Percentiles rank a stretch among this genome's conserved stretches.
Evolutionary conservation across 2,329 filamentous ascomycete species (phyloP).

Genomic region (Aspergillus niger): DNA sequence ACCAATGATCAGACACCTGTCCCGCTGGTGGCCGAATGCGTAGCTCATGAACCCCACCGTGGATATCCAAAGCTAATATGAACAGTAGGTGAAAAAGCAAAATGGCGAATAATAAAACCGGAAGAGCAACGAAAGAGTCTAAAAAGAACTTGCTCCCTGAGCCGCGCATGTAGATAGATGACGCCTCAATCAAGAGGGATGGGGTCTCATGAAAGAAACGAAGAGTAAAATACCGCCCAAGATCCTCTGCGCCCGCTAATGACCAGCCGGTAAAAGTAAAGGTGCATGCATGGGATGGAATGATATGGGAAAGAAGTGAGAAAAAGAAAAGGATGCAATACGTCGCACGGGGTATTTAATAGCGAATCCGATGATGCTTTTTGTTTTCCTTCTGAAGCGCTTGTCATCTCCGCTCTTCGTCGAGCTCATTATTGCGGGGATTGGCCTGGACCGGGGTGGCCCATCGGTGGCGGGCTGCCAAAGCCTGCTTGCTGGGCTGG

Average conservation of each 20-base stretch:
- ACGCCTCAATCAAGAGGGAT: slow-evolving; percentile 7
- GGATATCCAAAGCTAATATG: slow-evolving; percentile 18
- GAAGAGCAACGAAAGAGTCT: slow-evolving; percentile 1
- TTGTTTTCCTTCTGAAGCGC: background rate
- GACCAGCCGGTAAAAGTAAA: slow-evolving; percentile 35
- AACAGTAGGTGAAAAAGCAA: slow-evolving; percentile 1
- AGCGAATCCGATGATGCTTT: slow-evolving; percentile 6
- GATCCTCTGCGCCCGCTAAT: slow-evolving; percentile 43
- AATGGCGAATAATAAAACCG: background rate
- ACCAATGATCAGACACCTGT: slow-evolving; percentile 16
- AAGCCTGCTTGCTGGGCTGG: slow-evolving; percentile 30
- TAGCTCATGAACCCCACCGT: slow-evolving; percentile 21
- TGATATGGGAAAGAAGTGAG: slow-evolving; percentile 13
- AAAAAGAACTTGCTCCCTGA: background rate
- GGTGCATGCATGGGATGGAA: slow-evolving; percentile 26
- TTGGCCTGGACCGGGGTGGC: slow-evolving; percentile 31
- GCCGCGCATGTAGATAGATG: slow-evolving; percentile 2
- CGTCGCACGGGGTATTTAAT: slow-evolving; percentile 18
- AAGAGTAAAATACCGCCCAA: slow-evolving; percentile 34
- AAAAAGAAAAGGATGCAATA: slow-evolving; percentile 17
- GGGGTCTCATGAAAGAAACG: slow-evolving; percentile 15
- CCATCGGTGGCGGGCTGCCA: slow-evolving; percentile 33
- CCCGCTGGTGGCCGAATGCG: slow-evolving; percentile 17
- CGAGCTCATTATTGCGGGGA: slow-evolving; percentile 27
- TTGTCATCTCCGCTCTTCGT: slow-evolving; percentile 3